A percentile compares a stretch with the other conserved stretches of the same genome.
Conservation (phyloP, 257 asterid species). For the Henckelia pumila region DNA sequence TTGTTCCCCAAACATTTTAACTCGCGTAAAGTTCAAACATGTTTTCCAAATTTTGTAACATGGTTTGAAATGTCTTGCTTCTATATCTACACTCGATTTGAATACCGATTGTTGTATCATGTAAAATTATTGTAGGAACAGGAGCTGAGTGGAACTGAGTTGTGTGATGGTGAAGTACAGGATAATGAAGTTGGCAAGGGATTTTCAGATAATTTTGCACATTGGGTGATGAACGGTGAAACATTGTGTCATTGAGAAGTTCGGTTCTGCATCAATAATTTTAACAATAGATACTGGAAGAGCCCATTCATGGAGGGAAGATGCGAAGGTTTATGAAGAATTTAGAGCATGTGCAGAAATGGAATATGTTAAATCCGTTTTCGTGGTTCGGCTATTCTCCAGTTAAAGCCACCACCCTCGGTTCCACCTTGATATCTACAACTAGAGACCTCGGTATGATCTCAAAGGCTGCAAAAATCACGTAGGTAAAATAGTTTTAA, state of each 20-base stretch:
- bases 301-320: constrained; percentile 12
- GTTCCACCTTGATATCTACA: constrained; percentile 27
- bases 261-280: constrained; percentile 21
- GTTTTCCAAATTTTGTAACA: background rate
- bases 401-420: constrained; percentile 18
- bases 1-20: background rate
- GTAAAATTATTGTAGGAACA: constrained; percentile 42
- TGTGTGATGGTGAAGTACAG: constrained; percentile 42
- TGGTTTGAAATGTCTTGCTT: background rate
- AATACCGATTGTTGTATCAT: constrained; percentile 10
- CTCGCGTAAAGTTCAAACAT: background rate
- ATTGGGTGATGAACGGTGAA: constrained; percentile 82
- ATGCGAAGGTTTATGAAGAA: constrained; percentile 16
- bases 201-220: constrained; percentile 81
- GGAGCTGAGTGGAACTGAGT: constrained; percentile 44
- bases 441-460: background rate
- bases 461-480: constrained; percentile 40
- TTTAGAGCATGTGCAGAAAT: constrained; percentile 30
- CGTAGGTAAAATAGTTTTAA: constrained; percentile 48
- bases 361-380: constrained; percentile 29
- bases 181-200: constrained; percentile 63
- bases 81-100: constrained; percentile 8
- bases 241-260: constrained; percentile 57
- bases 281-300: constrained; percentile 20
- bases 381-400: constrained; percentile 31